Evolutionary conservation across 345 rosid genomes (phyloP), one percentile per base, ranked within the genome.

Genomic region (Rhizophora apiculata): DNA sequence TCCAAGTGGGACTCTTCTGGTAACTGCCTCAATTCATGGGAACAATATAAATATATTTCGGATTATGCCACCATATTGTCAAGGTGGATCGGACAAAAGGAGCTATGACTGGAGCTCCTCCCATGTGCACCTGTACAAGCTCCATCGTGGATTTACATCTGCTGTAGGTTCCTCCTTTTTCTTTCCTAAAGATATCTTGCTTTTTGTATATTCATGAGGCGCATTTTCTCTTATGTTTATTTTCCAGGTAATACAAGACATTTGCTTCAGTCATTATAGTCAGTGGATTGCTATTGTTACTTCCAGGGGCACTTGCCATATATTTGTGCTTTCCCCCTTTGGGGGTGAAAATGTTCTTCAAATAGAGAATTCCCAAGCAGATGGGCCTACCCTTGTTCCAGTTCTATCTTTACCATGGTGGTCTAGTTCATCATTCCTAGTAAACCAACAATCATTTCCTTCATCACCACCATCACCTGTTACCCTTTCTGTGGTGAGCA

Each of bases 211-310:
- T 29, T 63, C 62, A 70, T 68, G 36, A 68, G 68, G 53, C 20
- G 49, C 19, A 20, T 71, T 71, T 72, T 57, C 52, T 30, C 31
- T 62, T 52, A 8, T 69, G 9, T 70, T 67, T 75, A 11, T 68
- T 68, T 26, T 68, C 52, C 87, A 92, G 98, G 93, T 92, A 49
- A 92, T 95, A 68, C 98, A 95, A 81, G 97, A 95, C 78, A 89
- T 96, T 72, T 83, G 97, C 81, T 96, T 92, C 78, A 92, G 96
- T 79, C 79, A 78, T 72, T 92, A 84, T 74, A 92, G 97, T 67
- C 99, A 95, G 74, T 95, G 99, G 98, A 77, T 95, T 80, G 89
- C 98, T 32, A 82, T 90, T 78, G 88, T 92, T 68, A 86, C 98
- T 51, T 88, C 94, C 51, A 82, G 87, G 78, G 98, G 93, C 7